Evolutionary conservation across 495 filamentous ascomycete genomes (phyloP), one percentile per base, ranked within the genome.

Genomic region (Hyaloscypha variabilis): DNA sequence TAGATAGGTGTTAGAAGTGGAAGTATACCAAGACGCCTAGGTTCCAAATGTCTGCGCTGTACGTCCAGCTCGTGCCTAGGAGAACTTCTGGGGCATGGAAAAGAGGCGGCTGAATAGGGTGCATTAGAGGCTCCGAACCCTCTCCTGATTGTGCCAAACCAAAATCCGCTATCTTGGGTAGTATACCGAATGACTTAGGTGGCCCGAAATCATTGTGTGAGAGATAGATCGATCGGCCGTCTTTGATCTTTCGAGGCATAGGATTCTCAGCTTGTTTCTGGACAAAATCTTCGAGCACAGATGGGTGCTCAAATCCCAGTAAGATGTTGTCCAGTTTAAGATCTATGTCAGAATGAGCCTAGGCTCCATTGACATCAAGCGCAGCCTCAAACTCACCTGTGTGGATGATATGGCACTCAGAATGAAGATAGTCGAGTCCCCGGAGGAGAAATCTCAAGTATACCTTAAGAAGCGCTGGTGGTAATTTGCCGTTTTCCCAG

Each of bases 251-350:
- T 67, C 69, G 77, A 70, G 72, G 70, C 72, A 81, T 78, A 21
- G 76, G 77, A 46, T 73, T 73, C 67, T 72, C 62, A 70, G 73
- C 70, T 70, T 79, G 71, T 69, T 66, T 69, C 66, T 76, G 56
- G 31, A 78, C 73, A 63, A 77, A 81, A 62, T 77, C 76, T 70
- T 74, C 64, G 60, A 83, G 70, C 56, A 81, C 74, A 51, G 74
- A 67, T 65, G 69, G 70, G 71, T 82, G 75, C 69, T 82, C 77
- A 65, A 81, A 77, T 64, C 67, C 69, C 36, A 81, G 69, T 70
- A 82, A 73, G 60, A 83, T 78, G 51, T 83, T 83, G 42, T 79
- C 76, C 63, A 77, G 68, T 67, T 81, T 83, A 53, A 83, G 69
- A 75, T 82, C 80, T 81, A 71, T 56, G 31, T 62, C 17, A n/a